Percentiles rank a stretch among this genome's conserved stretches.
Conservation (phyloP, 495 filamentous ascomycete genomes). For the Penicillium cosmopolitanum region DNA sequence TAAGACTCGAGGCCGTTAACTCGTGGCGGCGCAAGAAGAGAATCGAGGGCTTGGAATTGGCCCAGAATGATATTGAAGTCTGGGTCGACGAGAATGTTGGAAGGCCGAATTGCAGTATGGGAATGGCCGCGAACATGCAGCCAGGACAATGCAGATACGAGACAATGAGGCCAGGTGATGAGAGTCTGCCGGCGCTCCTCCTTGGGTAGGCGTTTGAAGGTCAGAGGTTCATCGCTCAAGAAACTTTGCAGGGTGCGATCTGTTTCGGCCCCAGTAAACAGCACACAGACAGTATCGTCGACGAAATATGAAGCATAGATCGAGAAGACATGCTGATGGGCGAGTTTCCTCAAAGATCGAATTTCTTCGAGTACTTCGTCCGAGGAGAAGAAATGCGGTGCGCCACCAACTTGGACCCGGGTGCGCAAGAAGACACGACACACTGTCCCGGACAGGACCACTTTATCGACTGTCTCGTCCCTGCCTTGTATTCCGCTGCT, state of each 20-base stretch:
- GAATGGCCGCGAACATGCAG: constrained; percentile 72
- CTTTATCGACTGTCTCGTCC: constrained; percentile 65
- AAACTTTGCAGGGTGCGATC: constrained; percentile 81
- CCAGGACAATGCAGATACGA: constrained; percentile 75
- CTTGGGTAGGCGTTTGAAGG: constrained; percentile 74
- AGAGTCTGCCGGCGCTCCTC: constrained; percentile 67
- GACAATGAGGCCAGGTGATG: constrained; percentile 87
- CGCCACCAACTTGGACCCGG: constrained; percentile 64
- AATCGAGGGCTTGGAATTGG: constrained; percentile 69
- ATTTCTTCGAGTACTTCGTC: constrained; percentile 74
- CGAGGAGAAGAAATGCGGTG: constrained; percentile 59
- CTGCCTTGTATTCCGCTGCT: constrained; percentile 48
- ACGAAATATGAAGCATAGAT: constrained; percentile 81
- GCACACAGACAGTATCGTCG: constrained; percentile 69
- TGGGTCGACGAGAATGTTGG: constrained; percentile 75
- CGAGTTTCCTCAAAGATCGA: constrained; percentile 61
- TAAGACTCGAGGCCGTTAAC: constrained; percentile 77
- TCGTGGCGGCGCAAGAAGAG: constrained; percentile 54
- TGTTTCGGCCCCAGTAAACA: constrained; percentile 69
- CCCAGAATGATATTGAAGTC: constrained; percentile 73
- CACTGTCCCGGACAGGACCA: constrained; percentile 54
- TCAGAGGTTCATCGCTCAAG: constrained; percentile 65
- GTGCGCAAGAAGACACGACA: constrained; percentile 68
- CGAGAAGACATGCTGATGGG: constrained; percentile 80
- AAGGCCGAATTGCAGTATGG: constrained; percentile 83